Conservation (phyloP, 768 basidiomycete species). For the Rhodotorula babjevae region DNA sequence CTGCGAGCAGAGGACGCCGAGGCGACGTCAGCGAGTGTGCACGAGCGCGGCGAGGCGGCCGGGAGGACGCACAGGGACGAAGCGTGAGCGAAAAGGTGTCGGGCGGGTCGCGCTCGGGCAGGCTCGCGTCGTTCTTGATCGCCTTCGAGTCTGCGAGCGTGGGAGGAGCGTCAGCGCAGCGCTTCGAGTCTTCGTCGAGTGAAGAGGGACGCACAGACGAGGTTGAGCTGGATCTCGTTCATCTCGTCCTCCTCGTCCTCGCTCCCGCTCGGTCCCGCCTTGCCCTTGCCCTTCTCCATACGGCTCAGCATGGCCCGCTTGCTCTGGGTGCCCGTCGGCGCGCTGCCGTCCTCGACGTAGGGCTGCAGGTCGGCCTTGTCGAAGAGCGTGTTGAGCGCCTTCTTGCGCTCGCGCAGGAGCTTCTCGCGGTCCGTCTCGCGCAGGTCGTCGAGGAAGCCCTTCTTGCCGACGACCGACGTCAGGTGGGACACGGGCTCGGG, state of each 20-base stretch:
- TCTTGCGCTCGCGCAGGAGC: slow-evolving; percentile 71
- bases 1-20: slow-evolving; percentile 47
- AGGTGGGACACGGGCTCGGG: neutral
- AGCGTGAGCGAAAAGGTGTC: slow-evolving; percentile 58
- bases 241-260: slow-evolving; percentile 69
- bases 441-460: slow-evolving; percentile 63
- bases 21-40: neutral
- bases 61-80: slow-evolving; percentile 10
- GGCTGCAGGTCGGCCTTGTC: slow-evolving; percentile 68
- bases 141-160: slow-evolving; percentile 56
- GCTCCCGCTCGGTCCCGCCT: slow-evolving; percentile 59
- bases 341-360: slow-evolving; percentile 45
- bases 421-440: slow-evolving; percentile 75
- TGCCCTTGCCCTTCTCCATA: slow-evolving; percentile 48
- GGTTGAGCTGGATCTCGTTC: slow-evolving; percentile 69
- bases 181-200: no score
- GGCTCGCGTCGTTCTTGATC: slow-evolving; percentile 67
- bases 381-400: slow-evolving; percentile 67
- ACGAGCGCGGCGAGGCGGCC: neutral
- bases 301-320: slow-evolving; percentile 47
- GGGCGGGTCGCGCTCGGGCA: slow-evolving; percentile 77
- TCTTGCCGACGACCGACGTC: slow-evolving; percentile 18
- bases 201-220: slow-evolving; percentile 64
- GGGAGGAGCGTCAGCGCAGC: neutral
- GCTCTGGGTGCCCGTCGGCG: slow-evolving; percentile 44